These are phyloP conservation scores for Cyathus striatus DNA, from an alignment of 768 basidiomycete species.

Conservation along the genomic window DNA sequence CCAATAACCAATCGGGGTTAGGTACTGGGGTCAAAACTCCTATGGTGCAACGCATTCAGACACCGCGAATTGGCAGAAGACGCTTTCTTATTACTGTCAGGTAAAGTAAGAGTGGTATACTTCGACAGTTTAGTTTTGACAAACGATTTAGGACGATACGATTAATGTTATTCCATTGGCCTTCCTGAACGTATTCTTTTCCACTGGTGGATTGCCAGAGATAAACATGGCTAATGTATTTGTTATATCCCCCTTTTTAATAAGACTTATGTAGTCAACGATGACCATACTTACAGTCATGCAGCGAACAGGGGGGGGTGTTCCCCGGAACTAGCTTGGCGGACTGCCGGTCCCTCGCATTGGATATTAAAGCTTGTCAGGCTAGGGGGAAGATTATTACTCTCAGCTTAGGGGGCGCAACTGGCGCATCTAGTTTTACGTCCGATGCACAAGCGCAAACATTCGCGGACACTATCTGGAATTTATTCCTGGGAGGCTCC, in stretches of 20 bases:
- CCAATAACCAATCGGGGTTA: conserved; percentile 9
- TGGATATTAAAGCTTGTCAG: conserved; percentile 56
- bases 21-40: conserved; percentile 58
- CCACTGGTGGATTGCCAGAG: conserved; percentile 49
- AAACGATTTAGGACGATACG: conserved; percentile 37
- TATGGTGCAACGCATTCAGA: conserved; percentile 45
- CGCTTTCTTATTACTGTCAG: conserved; percentile 47
- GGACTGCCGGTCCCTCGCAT: conserved; percentile 50
- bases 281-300: conserved; percentile 31
- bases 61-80: conserved; percentile 45
- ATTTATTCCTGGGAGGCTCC: conserved; percentile 61
- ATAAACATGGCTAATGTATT: conserved; percentile 54
- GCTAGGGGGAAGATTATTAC: conserved; percentile 46
- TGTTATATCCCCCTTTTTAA: background rate
- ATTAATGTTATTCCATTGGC: conserved; percentile 60
- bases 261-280: conserved; percentile 7
- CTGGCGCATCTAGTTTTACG: conserved; percentile 44
- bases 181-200: conserved; percentile 58
- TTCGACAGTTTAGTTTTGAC: background rate
- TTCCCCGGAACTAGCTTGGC: conserved; percentile 55
- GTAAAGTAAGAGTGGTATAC: conserved; percentile 13
- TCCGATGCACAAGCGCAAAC: conserved; percentile 43
- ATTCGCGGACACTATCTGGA: conserved; percentile 61
- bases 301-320: conserved; percentile 37
- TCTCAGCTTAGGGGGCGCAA: conserved; percentile 47